Evolutionary conservation across 768 basidiomycete genomes (phyloP).

Genomic region (Boletus rex-veris): DNA sequence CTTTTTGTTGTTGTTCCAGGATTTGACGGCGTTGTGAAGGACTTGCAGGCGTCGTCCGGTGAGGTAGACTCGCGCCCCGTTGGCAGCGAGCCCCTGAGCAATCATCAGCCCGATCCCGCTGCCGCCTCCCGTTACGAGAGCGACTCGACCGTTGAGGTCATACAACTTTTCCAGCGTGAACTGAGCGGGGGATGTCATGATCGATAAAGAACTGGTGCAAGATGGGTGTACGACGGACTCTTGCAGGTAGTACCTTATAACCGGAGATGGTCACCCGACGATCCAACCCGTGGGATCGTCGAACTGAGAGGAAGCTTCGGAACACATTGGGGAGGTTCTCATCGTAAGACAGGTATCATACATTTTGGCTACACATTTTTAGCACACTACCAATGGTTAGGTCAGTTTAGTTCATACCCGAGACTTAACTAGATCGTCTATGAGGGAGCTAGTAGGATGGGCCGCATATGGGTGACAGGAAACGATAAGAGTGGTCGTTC

Average conservation of each 20-base stretch:
- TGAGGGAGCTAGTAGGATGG: neutral
- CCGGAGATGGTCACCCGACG: too few relatives aligned
- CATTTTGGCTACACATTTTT: slow-evolving; percentile 1
- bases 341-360: neutral
- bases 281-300: too few relatives aligned
- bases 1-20: slow-evolving; percentile 40
- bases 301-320: too few relatives aligned
- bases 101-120: slow-evolving; percentile 64
- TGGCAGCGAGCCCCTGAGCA: slow-evolving; percentile 66
- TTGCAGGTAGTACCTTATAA: too few relatives aligned
- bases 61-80: slow-evolving; percentile 80
- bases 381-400: neutral
- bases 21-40: slow-evolving; percentile 52
- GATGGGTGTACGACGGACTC: neutral
- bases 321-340: neutral
- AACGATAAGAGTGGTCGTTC: slow-evolving; percentile 2
- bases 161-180: slow-evolving; percentile 35
- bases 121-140: slow-evolving; percentile 48
- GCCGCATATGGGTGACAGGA: neutral
- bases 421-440: neutral
- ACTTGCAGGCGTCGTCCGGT: slow-evolving; percentile 66
- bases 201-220: neutral
- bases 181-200: slow-evolving; percentile 23
- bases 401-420: slow-evolving; percentile 5
- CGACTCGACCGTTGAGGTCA: slow-evolving; percentile 56